Conservation (phyloP, 345 rosid species). For the Populus euphratica region DNA sequence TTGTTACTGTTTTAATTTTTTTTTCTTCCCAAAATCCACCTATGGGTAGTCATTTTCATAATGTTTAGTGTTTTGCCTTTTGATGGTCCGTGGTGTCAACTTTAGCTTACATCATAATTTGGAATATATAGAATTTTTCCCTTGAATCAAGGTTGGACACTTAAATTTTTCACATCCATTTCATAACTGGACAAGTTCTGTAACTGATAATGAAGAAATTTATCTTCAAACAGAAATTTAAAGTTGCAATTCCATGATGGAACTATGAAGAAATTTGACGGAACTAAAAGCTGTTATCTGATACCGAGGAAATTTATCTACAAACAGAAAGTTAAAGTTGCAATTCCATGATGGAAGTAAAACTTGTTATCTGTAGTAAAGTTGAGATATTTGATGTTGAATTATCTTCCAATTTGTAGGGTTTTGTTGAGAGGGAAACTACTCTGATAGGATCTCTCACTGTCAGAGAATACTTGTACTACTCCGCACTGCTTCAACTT, state of each 20-base stretch:
- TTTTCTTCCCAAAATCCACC: too few relatives aligned
- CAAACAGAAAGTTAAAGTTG: background rate
- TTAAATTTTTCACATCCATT: background rate
- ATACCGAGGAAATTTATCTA: background rate
- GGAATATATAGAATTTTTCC: background rate
- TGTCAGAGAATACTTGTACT: conserved; percentile 84
- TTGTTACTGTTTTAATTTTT: background rate
- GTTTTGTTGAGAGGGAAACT: conserved; percentile 86
- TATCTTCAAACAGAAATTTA: conserved; percentile 1
- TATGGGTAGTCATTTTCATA: background rate
- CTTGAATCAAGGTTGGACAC: background rate
- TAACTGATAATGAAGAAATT: background rate
- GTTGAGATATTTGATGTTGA: conserved; percentile 16
- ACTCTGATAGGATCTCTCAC: conserved; percentile 83
- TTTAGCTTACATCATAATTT: background rate
- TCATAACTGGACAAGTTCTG: background rate
- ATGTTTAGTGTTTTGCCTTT: background rate
- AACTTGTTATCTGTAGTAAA: background rate
- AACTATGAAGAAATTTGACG: background rate
- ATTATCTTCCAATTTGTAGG: conserved; percentile 43
- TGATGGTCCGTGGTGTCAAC: background rate
- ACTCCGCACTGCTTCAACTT: conserved; percentile 94
- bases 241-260: background rate
- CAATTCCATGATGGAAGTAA: background rate
- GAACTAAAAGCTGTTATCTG: background rate